phyloP scores from a whole-genome alignment of 441 rosid species.

The Omphalea diandra region DNA sequence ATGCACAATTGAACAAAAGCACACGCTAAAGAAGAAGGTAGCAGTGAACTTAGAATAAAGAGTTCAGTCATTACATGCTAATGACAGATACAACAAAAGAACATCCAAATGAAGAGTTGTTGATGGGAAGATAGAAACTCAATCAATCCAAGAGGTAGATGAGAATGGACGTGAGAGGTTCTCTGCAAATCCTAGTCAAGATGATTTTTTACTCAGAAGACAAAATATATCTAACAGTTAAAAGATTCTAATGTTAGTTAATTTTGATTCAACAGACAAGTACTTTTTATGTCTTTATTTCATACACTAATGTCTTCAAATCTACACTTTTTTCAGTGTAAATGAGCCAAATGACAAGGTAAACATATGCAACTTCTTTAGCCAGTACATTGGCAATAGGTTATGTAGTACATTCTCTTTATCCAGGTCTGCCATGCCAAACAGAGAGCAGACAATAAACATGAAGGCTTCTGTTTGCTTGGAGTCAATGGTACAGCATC shows the following conservation, averaged over 20 bases:
- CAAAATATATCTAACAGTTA: neutral
- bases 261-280: neutral
- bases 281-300: neutral
- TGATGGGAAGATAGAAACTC: neutral
- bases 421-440: neutral
- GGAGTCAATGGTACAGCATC: neutral
- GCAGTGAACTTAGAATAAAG: neutral
- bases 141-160: neutral
- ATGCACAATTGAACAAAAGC: neutral
- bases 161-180: neutral
- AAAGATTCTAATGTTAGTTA: neutral
- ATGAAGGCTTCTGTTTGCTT: neutral
- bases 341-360: constrained; percentile 10
- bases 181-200: neutral
- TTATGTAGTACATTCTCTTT: neutral
- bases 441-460: neutral
- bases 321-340: neutral
- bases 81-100: neutral
- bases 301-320: neutral
- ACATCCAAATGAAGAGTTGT: neutral
- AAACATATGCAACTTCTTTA: neutral
- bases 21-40: neutral
- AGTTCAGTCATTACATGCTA: neutral
- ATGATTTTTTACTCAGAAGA: neutral
- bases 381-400: neutral